These are phyloP conservation scores for Penicillium sp. DNA, from an alignment of 2,329 filamentous ascomycete genomes.

Conservation along the genomic window DNA sequence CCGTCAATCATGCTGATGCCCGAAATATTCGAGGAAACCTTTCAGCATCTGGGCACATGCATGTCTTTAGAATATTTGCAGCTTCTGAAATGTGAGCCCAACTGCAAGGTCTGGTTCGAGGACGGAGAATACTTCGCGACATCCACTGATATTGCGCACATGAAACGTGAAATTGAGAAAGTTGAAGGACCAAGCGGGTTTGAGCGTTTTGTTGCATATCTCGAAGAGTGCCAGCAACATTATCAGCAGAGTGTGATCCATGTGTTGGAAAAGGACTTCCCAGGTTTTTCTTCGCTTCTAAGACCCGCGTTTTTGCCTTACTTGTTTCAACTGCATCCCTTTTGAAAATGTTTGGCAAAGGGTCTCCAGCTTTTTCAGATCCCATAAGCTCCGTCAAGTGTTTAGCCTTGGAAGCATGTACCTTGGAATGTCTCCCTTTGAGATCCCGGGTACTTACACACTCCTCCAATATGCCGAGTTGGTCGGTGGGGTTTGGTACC, in stretches of 20 bases:
- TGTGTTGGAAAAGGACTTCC: neutral
- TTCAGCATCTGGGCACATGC: conserved; percentile 1
- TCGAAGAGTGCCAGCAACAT: neutral
- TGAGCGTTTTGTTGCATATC: neutral
- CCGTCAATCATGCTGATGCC: conserved; percentile 8
- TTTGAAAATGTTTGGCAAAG: conserved; percentile 6
- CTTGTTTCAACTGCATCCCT: conserved; percentile 6
- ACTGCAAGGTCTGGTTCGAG: conserved; percentile 8
- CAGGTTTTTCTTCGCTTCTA: conserved; percentile 1
- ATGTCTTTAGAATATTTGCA: conserved; percentile 1
- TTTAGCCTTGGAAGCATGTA: conserved; percentile 10
- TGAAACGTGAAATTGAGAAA: neutral
- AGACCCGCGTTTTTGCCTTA: conserved; percentile 5
- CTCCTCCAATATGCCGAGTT: conserved; percentile 7
- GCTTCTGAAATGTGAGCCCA: conserved; percentile 6
- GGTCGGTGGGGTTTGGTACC: conserved; percentile 4
- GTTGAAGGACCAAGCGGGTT: neutral
- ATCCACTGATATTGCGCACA: conserved; percentile 1
- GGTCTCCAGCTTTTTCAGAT: conserved; percentile 1
- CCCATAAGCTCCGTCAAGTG: conserved; percentile 2
- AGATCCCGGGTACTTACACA: conserved; percentile 5
- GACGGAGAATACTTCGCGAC: conserved; percentile 1
- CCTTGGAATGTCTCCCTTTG: conserved; percentile 7
- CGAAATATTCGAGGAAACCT: conserved; percentile 9
- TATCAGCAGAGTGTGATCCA: neutral